Base-by-base conservation (phyloP, 768 basidiomycete species). In the Rhodosporidiobolus odoratus region DNA sequence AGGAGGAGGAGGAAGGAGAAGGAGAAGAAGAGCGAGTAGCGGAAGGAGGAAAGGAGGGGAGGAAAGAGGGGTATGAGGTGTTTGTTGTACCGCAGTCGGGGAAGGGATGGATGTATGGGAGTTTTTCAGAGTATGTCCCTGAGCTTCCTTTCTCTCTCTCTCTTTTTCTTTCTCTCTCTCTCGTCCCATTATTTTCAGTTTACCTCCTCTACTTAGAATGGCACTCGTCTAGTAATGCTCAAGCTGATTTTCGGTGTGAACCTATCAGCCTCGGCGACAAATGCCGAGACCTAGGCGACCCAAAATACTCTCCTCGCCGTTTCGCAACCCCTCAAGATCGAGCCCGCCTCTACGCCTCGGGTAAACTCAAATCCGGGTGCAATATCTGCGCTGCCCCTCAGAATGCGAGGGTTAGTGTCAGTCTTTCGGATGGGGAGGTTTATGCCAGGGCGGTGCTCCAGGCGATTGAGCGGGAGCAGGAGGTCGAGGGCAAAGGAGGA, bases 201-300 rank as follows among this genome's bases (percentile, higher is more conserved):
- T 15, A 34, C 35, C 19, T 38, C 35, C 56, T 6, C 56, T 10
- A 21, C 21, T 50, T 23, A 3, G 23, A 9, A n/a, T n/a, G n/a
- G n/a, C n/a, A n/a, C n/a, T n/a, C n/a, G n/a, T n/a, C n/a, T n/a
- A n/a, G n/a, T n/a, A n/a, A n/a, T n/a, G n/a, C n/a, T n/a, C n/a
- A n/a, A n/a, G n/a, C n/a, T n/a, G n/a, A n/a, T n/a, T n/a, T n/a
- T n/a, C n/a, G n/a, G n/a, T n/a, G n/a, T n/a, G n/a, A n/a, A n/a
- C n/a, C n/a, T n/a, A n/a, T n/a, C 56, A 57, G 56, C 56, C 56
- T 57, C 35, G 56, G 56, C 56, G 56, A 57, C 56, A 57, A 57
- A 34, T 57, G 56, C 56, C 35, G 1, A 19, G 56, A 57, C 23
- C 19, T 35, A 6, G 34, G n/a, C 35, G 25, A 37, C 35, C 35